Evolutionary conservation across 2,329 filamentous ascomycete genomes (phyloP).

Genomic region (Lachnellula hyalina): DNA sequence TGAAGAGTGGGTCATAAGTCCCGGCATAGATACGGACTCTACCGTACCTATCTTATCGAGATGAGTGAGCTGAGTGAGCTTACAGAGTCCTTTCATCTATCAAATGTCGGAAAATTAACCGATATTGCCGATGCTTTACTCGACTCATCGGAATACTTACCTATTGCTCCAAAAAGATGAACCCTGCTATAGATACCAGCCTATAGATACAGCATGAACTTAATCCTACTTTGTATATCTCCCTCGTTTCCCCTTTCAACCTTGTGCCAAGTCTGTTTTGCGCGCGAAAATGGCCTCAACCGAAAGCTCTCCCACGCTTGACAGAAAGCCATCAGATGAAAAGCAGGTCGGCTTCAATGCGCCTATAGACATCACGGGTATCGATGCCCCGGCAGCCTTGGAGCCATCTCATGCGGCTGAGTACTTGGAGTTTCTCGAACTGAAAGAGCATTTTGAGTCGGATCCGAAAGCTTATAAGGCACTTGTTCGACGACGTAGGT

Average conservation of each 20-base stretch:
- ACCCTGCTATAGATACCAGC: neutral
- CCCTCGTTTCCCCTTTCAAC: neutral
- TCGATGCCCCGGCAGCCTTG: neutral
- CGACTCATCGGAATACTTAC: neutral
- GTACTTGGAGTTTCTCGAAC: conserved; percentile 5
- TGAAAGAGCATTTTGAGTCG: conserved; percentile 3
- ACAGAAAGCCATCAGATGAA: conserved; percentile 4
- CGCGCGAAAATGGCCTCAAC: neutral
- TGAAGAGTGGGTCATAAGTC: neutral
- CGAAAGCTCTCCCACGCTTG: neutral
- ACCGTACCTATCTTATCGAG: neutral
- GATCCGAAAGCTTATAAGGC: conserved; percentile 5
- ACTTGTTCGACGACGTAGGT: conserved; percentile 3
- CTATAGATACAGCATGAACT: neutral
- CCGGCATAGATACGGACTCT: neutral
- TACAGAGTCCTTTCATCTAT: neutral
- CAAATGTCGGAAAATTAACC: neutral
- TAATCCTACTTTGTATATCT: neutral
- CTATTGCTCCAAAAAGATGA: neutral
- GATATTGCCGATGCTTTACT: neutral
- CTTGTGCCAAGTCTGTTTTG: neutral
- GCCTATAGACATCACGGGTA: neutral
- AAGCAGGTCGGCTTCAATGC: conserved; percentile 3
- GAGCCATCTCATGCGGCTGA: conserved; percentile 3
- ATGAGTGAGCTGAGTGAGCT: neutral